phyloP scores from a whole-genome alignment of 2,329 filamentous ascomycete genomes.

The Talaromyces islandicus region DNA sequence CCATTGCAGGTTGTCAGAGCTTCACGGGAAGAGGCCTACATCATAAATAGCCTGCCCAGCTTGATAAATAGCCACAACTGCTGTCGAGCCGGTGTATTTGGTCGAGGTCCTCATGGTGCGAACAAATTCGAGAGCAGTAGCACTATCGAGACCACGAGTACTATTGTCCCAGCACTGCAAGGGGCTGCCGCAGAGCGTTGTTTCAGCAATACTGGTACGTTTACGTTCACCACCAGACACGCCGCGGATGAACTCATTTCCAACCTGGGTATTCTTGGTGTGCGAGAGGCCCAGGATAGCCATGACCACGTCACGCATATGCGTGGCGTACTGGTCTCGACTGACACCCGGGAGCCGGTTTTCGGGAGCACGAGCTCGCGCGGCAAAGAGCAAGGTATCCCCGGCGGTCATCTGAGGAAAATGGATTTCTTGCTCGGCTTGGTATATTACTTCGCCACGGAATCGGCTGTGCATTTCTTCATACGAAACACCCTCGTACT shows the following conservation, averaged over 20 bases:
- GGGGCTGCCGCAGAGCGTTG: conserved; percentile 41
- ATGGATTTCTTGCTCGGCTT: conserved; percentile 56
- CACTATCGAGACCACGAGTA: conserved; percentile 47
- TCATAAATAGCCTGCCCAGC: conserved; percentile 45
- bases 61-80: conserved; percentile 53
- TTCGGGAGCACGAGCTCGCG: conserved; percentile 52
- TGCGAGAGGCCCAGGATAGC: conserved; percentile 43
- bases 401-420: conserved; percentile 73
- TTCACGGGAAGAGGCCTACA: conserved; percentile 20
- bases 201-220: conserved; percentile 57
- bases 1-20: background rate
- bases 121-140: conserved; percentile 54
- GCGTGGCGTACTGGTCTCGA: conserved; percentile 38
- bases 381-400: conserved; percentile 73
- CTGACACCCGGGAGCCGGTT: conserved; percentile 35
- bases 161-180: conserved; percentile 45
- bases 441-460: conserved; percentile 10
- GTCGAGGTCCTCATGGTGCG: conserved; percentile 46
- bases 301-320: conserved; percentile 43
- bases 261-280: conserved; percentile 45
- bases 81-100: conserved; percentile 45
- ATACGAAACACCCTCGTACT: conserved; percentile 57
- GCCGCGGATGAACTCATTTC: conserved; percentile 54
- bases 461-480: conserved; percentile 35
- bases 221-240: conserved; percentile 58